phyloP scores from a whole-genome alignment of 345 rosid genomes.

The Eutrema heterophyllum region DNA sequence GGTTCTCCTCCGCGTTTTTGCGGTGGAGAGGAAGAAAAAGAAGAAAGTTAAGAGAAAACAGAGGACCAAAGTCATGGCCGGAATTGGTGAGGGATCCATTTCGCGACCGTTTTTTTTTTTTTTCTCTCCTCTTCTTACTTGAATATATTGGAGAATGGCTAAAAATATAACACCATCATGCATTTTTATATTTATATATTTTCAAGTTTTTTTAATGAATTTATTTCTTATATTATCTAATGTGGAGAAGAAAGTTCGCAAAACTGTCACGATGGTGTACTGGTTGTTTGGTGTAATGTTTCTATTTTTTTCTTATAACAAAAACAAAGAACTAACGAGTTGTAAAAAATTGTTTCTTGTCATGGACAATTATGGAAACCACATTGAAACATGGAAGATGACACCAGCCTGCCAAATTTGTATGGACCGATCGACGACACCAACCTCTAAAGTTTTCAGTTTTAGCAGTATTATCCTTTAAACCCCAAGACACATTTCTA shows the following conservation, averaged over 20 bases:
- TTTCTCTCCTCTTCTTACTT: neutral
- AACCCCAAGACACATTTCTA: neutral
- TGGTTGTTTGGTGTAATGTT: neutral
- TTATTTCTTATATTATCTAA: neutral
- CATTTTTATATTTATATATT: neutral
- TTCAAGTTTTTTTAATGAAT: neutral
- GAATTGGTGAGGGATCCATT: slow-evolving; percentile 7
- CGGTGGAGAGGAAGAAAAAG: slow-evolving; percentile 3
- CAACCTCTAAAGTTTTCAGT: neutral
- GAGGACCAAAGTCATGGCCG: neutral
- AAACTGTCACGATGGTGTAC: neutral
- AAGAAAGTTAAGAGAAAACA: neutral
- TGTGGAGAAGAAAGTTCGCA: neutral
- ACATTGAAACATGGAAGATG: neutral
- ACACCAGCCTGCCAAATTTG: neutral
- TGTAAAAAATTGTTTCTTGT: neutral
- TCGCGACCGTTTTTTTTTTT: neutral
- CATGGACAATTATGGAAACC: slow-evolving; percentile 3
- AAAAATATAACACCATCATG: neutral
- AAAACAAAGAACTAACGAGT: neutral
- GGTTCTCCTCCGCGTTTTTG: neutral
- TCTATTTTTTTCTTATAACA: neutral
- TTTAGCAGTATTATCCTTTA: neutral
- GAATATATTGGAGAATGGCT: neutral
- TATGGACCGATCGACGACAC: neutral